Conservation (phyloP, 495 filamentous ascomycete species). For the Penicillium canescens region DNA sequence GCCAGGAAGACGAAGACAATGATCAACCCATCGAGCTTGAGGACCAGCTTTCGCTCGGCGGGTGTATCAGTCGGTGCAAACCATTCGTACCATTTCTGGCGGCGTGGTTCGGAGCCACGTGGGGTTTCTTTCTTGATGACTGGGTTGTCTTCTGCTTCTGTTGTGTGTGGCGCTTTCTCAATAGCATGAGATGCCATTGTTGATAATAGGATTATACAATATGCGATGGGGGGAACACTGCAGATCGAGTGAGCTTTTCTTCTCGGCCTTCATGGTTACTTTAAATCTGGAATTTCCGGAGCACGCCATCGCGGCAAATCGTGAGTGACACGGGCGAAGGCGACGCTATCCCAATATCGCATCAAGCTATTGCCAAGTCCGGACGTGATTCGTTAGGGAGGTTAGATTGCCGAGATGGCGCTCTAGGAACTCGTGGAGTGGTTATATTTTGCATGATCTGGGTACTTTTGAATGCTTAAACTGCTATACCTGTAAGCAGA, state of each 20-base stretch:
- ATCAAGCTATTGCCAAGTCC: constrained; percentile 10
- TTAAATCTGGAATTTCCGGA: not conserved
- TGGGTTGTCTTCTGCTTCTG: not conserved
- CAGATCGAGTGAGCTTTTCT: not conserved
- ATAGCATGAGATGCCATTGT: not conserved
- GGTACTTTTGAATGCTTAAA: too few species aligned
- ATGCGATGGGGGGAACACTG: not conserved
- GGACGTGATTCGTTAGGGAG: not conserved
- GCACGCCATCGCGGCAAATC: constrained; percentile 15
- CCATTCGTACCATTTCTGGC: constrained; percentile 44
- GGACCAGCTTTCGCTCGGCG: constrained; percentile 41
- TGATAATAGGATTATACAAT: not conserved
- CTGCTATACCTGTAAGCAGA: too few species aligned
- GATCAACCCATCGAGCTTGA: constrained; percentile 40
- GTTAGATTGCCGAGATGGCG: too few species aligned
- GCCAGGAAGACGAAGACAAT: constrained; percentile 35
- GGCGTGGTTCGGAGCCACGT: not conserved
- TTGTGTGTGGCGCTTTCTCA: constrained; percentile 5
- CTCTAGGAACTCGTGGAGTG: too few species aligned
- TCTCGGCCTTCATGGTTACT: not conserved
- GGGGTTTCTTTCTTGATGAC: not conserved
- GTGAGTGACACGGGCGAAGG: not conserved
- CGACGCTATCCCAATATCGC: constrained; percentile 6
- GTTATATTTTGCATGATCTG: too few species aligned
- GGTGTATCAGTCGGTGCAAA: constrained; percentile 37